Conservation (phyloP, 306 rosid species). For the Rosa lucieae region DNA sequence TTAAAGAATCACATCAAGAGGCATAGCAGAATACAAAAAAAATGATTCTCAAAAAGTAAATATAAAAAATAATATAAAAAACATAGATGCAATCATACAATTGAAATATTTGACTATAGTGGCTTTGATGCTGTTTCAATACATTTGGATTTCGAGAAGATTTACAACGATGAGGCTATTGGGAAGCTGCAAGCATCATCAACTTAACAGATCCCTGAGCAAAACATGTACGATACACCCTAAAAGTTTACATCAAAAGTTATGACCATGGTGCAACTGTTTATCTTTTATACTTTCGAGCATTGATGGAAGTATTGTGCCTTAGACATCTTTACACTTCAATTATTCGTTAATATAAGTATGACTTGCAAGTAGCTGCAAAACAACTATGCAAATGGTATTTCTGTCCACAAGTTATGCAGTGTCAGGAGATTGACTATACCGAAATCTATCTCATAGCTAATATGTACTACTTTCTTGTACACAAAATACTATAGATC, state of each 20-base stretch:
- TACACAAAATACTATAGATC: slow-evolving; percentile 19
- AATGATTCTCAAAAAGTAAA: neutral
- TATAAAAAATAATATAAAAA: neutral
- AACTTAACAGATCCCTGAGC: slow-evolving; percentile 6
- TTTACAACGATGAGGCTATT: neutral
- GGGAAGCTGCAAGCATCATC: neutral
- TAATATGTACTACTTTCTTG: slow-evolving; percentile 9
- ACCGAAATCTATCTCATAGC: neutral
- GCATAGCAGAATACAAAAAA: neutral
- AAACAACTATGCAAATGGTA: neutral
- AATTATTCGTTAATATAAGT: neutral
- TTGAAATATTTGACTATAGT: neutral
- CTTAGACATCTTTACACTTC: neutral
- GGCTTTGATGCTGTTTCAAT: neutral
- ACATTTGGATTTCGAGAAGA: neutral
- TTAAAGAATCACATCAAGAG: neutral
- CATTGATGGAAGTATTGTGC: neutral
- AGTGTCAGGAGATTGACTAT: neutral
- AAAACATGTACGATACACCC: neutral
- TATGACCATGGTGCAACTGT: neutral
- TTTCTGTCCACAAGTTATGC: neutral
- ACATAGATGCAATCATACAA: neutral
- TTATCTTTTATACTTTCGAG: neutral
- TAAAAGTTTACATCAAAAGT: neutral
- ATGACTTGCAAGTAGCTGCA: neutral